Conservation (phyloP, 2,329 filamentous ascomycete species). For the Aspergillus ibericus region DNA sequence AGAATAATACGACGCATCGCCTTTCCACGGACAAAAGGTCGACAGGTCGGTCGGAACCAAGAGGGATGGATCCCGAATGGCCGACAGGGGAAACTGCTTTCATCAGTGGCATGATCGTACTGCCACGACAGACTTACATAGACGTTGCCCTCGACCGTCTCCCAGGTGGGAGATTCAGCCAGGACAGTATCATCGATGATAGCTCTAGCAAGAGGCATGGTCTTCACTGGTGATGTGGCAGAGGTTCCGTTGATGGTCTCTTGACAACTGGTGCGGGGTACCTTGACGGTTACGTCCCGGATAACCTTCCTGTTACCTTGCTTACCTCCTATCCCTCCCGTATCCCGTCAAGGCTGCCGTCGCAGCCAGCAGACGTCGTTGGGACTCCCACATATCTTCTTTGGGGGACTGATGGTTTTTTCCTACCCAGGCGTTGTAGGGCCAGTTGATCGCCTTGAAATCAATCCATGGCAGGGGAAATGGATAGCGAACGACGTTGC, state of each 20-base stretch:
- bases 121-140: slow-evolving; percentile 40
- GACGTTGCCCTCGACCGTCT: slow-evolving; percentile 56
- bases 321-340: too few species aligned
- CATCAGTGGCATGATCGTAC: not conserved
- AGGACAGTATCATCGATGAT: slow-evolving; percentile 51
- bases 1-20: slow-evolving; percentile 58
- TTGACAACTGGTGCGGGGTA: not conserved
- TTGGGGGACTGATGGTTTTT: too few species aligned
- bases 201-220: slow-evolving; percentile 47
- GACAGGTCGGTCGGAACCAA: slow-evolving; percentile 49
- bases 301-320: too few species aligned
- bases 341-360: too few species aligned
- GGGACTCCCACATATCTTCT: too few species aligned
- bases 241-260: not conserved
- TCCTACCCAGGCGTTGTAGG: not conserved
- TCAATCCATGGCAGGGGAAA: not conserved
- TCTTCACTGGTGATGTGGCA: not conserved
- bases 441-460: not conserved
- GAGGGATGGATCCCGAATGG: slow-evolving; percentile 46
- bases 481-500: not conserved
- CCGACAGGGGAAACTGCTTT: slow-evolving; percentile 46
- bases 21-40: slow-evolving; percentile 60
- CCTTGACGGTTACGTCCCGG: too few species aligned
- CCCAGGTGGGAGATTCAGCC: slow-evolving; percentile 53
- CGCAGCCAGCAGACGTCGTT: too few species aligned